phyloP scores from a whole-genome alignment of 139 green algal genomes.

The Tetradesmus obliquus region DNA sequence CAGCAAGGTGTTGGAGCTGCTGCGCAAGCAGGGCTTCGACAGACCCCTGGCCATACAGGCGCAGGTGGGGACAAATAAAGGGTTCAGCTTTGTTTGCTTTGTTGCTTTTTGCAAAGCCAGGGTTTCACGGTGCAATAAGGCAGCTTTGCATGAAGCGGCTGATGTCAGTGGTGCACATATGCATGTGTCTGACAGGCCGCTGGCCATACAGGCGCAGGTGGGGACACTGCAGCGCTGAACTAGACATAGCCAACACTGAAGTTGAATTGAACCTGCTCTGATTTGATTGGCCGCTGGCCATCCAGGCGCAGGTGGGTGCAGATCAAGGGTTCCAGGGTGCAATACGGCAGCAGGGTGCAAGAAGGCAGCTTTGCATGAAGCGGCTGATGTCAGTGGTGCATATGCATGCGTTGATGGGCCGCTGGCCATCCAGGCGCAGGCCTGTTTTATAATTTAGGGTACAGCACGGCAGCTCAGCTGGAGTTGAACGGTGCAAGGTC shows the following conservation, averaged over 20 bases:
- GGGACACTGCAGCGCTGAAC: not conserved
- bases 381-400: too few relatives aligned
- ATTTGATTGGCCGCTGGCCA: slow-evolving; percentile 85
- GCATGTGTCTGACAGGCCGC: slow-evolving; percentile 66
- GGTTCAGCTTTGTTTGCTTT: too few relatives aligned
- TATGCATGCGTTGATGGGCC: slow-evolving; percentile 62
- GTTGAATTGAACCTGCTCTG: too few relatives aligned
- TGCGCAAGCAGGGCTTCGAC: slow-evolving; percentile 84
- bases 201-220: slow-evolving; percentile 89
- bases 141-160: too few relatives aligned
- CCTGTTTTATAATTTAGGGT: not conserved
- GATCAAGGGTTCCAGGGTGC: not conserved
- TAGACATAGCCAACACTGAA: too few relatives aligned
- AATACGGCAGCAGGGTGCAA: not conserved
- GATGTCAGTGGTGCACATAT: too few relatives aligned
- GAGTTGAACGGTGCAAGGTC: too few relatives aligned
- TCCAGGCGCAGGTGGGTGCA: slow-evolving; percentile 75
- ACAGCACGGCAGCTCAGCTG: too few relatives aligned
- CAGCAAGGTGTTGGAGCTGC: slow-evolving; percentile 79
- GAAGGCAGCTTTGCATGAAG: too few relatives aligned
- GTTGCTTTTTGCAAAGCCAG: not conserved
- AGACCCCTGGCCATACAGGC: slow-evolving; percentile 93
- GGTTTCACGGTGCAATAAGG: too few relatives aligned
- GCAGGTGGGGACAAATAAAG: not conserved
- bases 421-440: slow-evolving; percentile 90